phyloP scores from a whole-genome alignment of 1,139 yeast species.

The Groenewaldozyma auringiensis region DNA sequence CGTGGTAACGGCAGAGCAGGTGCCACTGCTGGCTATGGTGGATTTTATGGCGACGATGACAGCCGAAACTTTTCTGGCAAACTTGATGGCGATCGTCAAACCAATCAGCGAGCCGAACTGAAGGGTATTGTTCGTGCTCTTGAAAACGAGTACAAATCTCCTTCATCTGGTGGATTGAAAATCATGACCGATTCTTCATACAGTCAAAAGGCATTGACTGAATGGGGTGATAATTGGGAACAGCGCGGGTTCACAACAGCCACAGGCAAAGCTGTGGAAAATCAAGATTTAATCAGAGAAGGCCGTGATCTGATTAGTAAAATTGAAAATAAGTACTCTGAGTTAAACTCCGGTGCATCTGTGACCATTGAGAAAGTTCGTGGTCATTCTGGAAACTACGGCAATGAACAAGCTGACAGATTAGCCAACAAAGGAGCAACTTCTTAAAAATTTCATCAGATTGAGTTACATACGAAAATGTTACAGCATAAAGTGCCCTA shows the following conservation, averaged over 20 bases:
- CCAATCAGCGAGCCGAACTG: constrained; percentile 80
- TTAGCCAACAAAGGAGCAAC: constrained; percentile 55
- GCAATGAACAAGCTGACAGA: constrained; percentile 72
- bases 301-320: constrained; percentile 22
- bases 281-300: constrained; percentile 41
- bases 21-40: constrained; percentile 64
- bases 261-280: constrained; percentile 41
- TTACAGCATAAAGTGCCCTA: too few relatives aligned
- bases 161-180: not conserved
- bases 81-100: constrained; percentile 42
- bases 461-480: too few relatives aligned
- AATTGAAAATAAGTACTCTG: constrained; percentile 26
- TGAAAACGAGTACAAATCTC: constrained; percentile 25
- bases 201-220: constrained; percentile 40
- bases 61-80: constrained; percentile 48
- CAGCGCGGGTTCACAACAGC: constrained; percentile 45
- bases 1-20: constrained; percentile 42
- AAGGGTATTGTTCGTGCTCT: constrained; percentile 57
- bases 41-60: constrained; percentile 54
- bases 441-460: not conserved
- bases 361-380: constrained; percentile 51
- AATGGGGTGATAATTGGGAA: constrained; percentile 50
- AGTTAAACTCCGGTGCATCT: constrained; percentile 14
- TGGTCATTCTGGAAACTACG: constrained; percentile 63
- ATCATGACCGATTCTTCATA: constrained; percentile 55